Percentiles rank a stretch among this genome's conserved stretches.
These are phyloP conservation scores for Pouteria campechiana DNA, from an alignment of 179 eudicot species.

Conservation along the genomic window DNA sequence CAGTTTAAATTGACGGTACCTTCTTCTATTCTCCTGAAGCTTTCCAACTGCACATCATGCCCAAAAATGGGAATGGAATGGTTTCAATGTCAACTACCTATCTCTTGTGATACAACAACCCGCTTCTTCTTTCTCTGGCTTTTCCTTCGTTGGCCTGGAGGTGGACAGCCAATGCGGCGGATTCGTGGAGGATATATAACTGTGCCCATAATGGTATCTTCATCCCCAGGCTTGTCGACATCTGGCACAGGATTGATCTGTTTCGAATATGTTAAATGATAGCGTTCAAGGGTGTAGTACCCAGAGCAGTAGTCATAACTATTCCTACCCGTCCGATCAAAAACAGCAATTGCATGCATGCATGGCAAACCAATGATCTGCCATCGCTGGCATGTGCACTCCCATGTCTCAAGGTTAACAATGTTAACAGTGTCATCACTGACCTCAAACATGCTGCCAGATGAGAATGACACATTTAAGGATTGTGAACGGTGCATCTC, in stretches of 20 bases:
- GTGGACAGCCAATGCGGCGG: too few species aligned
- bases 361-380: slow-evolving; percentile 62
- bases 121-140: too few species aligned
- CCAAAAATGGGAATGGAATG: too few species aligned
- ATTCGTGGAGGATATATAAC: too few species aligned
- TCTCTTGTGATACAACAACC: too few species aligned
- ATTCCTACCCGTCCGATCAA: slow-evolving; percentile 33
- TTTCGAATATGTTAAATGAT: slow-evolving; percentile 38
- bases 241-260: slow-evolving; percentile 42
- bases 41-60: too few species aligned
- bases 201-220: too few species aligned
- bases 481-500: slow-evolving; percentile 34
- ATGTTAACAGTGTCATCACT: slow-evolving; percentile 27
- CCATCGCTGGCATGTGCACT: slow-evolving; percentile 60
- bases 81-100: too few species aligned
- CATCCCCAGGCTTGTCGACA: slow-evolving; percentile 24
- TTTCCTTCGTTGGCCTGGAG: too few species aligned
- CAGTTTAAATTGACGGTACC: too few species aligned
- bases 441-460: slow-evolving; percentile 45
- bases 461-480: slow-evolving; percentile 28
- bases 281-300: slow-evolving; percentile 38
- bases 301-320: slow-evolving; percentile 55
- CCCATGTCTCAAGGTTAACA: slow-evolving; percentile 49
- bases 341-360: slow-evolving; percentile 54
- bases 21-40: too few species aligned